Conservation (phyloP, 2,329 filamentous ascomycete genomes). For the Paraconiothyrium sp. region DNA sequence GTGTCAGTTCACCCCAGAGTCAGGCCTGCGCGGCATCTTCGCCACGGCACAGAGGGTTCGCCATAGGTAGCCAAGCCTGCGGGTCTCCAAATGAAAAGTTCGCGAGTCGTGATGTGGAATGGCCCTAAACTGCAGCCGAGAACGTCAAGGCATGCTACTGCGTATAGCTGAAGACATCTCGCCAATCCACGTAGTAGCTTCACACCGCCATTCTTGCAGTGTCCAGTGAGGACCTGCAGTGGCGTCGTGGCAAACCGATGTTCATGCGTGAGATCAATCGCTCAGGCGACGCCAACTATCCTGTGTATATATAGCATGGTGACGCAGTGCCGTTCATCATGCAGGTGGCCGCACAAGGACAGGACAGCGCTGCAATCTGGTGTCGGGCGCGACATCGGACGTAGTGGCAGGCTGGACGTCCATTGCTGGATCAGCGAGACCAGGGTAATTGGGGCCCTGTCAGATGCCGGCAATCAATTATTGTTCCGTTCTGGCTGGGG, state of each 20-base stretch:
- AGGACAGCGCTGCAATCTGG: not conserved
- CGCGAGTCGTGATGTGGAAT: not conserved
- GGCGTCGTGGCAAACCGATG: constrained; percentile 20
- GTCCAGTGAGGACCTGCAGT: constrained; percentile 9
- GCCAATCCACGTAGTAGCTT: constrained; percentile 19
- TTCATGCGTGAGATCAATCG: constrained; percentile 15
- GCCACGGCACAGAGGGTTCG: no score
- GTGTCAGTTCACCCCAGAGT: not conserved
- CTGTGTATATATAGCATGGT: not conserved
- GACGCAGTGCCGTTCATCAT: constrained; percentile 2
- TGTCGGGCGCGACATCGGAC: constrained; percentile 7
- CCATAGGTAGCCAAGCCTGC: not conserved
- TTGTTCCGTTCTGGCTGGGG: not conserved
- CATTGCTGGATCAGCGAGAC: constrained; percentile 5
- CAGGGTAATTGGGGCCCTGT: not conserved
- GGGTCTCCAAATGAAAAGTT: not conserved
- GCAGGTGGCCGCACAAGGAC: not conserved
- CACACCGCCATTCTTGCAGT: constrained; percentile 27
- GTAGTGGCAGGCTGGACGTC: not conserved
- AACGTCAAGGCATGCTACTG: constrained; percentile 1
- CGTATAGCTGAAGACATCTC: constrained; percentile 10
- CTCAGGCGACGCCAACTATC: not conserved
- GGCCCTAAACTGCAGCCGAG: not conserved
- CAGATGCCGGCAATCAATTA: constrained; percentile 10
- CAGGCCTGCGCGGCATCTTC: not conserved